Conservation (phyloP, 768 basidiomycete species). For the Tylopilus rubrobrunneus region DNA sequence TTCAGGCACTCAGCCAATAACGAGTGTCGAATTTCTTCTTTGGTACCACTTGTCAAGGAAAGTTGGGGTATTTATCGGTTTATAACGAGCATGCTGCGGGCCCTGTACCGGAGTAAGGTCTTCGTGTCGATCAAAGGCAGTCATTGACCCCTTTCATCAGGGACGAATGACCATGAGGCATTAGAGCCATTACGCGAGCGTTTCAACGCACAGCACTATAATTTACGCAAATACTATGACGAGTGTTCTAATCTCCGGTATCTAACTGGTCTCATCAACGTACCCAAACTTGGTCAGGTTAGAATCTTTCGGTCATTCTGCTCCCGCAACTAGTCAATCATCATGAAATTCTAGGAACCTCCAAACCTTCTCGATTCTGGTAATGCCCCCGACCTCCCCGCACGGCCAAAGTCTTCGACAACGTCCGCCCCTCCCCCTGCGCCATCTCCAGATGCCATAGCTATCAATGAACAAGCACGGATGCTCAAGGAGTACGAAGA, state of each 20-base stretch:
- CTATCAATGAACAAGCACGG: constrained; percentile 85
- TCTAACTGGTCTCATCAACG: constrained; percentile 94
- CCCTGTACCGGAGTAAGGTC: constrained; percentile 86
- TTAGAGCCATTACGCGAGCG: constrained; percentile 85
- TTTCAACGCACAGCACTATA: constrained; percentile 88
- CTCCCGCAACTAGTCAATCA: neutral
- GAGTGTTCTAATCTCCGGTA: constrained; percentile 99
- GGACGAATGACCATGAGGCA: constrained; percentile 85
- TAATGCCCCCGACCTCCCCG: constrained; percentile 81
- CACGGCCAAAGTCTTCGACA: constrained; percentile 59
- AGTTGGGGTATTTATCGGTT: constrained; percentile 99
- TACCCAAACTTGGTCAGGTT: constrained; percentile 93
- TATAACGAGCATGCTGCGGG: constrained; percentile 97
- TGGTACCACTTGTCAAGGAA: constrained; percentile 97
- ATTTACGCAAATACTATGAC: constrained; percentile 95
- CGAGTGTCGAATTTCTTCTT: constrained; percentile 92
- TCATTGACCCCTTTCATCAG: constrained; percentile 38
- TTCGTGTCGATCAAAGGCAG: neutral
- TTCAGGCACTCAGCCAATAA: constrained; percentile 91
- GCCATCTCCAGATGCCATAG: constrained; percentile 64
- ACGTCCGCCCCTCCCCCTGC: constrained; percentile 67
- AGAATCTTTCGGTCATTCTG: neutral
- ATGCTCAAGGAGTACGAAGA: constrained; percentile 97
- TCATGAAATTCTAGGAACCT: constrained; percentile 62
- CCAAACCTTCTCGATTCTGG: constrained; percentile 89